Percentiles rank a stretch among this genome's conserved stretches.
Evolutionary conservation across 352 stramenopile genomes (phyloP).

Genomic region (Phytophthora syringae): DNA sequence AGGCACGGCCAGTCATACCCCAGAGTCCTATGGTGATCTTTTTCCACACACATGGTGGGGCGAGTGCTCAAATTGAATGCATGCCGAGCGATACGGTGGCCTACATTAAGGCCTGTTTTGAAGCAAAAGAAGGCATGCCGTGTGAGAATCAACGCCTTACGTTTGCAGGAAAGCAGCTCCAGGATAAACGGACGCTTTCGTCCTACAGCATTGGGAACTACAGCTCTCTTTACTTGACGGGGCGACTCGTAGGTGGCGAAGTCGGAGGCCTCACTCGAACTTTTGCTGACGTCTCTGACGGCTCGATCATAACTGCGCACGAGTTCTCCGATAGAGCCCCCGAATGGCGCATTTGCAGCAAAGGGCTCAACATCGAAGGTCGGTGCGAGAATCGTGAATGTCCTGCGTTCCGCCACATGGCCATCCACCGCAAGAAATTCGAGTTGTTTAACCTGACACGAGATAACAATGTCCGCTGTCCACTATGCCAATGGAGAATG

Average conservation of each 20-base stretch:
- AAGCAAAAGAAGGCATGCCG: constrained; percentile 3
- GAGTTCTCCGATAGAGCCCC: constrained; percentile 20
- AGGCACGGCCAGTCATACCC: too few species aligned
- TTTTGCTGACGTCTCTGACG: constrained; percentile 17
- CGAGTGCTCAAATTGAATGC: not conserved
- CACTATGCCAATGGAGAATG: constrained; percentile 19
- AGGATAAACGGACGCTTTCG: constrained; percentile 2
- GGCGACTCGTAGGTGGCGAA: not conserved
- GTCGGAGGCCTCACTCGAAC: not conserved
- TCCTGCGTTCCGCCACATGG: constrained; percentile 24
- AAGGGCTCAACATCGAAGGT: constrained; percentile 45
- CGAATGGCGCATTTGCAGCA: constrained; percentile 16
- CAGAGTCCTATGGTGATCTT: not conserved
- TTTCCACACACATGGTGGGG: not conserved
- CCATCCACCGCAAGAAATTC: constrained; percentile 24
- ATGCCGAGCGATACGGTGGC: not conserved
- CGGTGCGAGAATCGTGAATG: constrained; percentile 22
- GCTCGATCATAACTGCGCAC: constrained; percentile 9
- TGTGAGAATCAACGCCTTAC: constrained; percentile 4
- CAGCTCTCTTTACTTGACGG: not conserved
- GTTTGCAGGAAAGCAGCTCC: constrained; percentile 4
- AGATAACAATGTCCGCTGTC: constrained; percentile 22
- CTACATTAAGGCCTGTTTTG: constrained; percentile 12
- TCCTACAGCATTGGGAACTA: constrained; percentile 2
- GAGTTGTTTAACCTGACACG: constrained; percentile 28